These are phyloP conservation scores for Rhodotorula diobovata DNA, from an alignment of 768 basidiomycete species.

Conservation along the genomic window DNA sequence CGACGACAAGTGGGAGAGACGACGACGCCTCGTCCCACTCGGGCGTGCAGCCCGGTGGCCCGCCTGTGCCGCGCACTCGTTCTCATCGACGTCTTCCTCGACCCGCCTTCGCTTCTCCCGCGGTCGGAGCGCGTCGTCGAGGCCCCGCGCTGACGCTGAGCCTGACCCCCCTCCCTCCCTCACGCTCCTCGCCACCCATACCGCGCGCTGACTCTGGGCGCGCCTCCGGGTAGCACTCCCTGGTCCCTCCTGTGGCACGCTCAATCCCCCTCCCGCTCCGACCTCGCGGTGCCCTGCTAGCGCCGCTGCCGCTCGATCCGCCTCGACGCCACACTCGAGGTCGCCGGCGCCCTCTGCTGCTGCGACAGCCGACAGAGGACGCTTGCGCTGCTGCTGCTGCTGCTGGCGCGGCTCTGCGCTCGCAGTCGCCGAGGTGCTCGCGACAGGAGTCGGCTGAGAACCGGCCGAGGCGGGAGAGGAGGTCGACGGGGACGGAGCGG, in stretches of 20 bases:
- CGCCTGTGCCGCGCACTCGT: neutral
- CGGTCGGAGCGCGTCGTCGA: too few species aligned
- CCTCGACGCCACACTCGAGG: neutral
- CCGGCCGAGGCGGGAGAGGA: slow-evolving; percentile 1
- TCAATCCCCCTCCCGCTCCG: too few species aligned
- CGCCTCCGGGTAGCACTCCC: too few species aligned
- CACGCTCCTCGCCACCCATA: too few species aligned
- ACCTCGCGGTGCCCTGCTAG: neutral
- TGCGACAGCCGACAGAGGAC: neutral
- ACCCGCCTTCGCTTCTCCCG: neutral
- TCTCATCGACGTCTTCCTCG: neutral
- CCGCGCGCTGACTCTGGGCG: too few species aligned
- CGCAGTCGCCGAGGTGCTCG: neutral
- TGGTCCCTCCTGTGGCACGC: too few species aligned
- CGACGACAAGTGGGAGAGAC: neutral
- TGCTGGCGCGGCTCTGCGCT: slow-evolving; percentile 8
- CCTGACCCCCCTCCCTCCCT: too few species aligned
- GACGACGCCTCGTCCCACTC: neutral
- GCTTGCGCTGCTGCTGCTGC: neutral
- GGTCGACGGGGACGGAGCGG: neutral
- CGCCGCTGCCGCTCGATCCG: too few species aligned
- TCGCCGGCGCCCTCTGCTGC: neutral
- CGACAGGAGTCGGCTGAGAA: neutral
- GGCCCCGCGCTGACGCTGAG: too few species aligned
- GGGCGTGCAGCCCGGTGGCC: neutral